A percentile compares a stretch with the other conserved stretches of the same genome.
Evolutionary conservation across 2,329 filamentous ascomycete genomes (phyloP).

Genomic region (Colletotrichum tofieldiae): DNA sequence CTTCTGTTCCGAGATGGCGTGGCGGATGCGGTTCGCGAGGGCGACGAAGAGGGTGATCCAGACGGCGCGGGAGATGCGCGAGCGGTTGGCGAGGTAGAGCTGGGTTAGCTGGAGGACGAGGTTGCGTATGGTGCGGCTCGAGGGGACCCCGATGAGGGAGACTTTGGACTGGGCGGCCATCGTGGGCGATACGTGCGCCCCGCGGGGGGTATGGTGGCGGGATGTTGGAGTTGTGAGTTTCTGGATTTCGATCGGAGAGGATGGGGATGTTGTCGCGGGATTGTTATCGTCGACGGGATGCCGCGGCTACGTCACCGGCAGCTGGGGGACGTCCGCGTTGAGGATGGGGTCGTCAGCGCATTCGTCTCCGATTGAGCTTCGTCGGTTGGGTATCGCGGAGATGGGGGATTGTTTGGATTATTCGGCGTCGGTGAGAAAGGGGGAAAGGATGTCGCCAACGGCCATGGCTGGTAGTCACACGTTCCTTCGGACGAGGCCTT

Average conservation of each 20-base stretch:
- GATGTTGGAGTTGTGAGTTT: not conserved
- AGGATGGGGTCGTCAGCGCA: conserved; percentile 16
- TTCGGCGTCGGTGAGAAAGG: conserved; percentile 16
- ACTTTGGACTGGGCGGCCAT: conserved; percentile 87
- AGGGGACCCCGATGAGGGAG: conserved; percentile 59
- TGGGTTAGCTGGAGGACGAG: conserved; percentile 77
- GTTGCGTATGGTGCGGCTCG: conserved; percentile 76
- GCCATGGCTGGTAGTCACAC: conserved; percentile 20
- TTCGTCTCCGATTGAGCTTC: conserved; percentile 21
- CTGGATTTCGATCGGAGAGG: not conserved
- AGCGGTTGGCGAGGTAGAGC: conserved; percentile 85
- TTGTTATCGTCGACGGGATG: not conserved
- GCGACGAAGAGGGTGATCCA: conserved; percentile 88
- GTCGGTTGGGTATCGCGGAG: conserved; percentile 1
- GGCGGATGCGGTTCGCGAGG: conserved; percentile 88
- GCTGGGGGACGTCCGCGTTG: conserved; percentile 15
- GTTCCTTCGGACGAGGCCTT: conserved; percentile 39
- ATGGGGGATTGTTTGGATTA: not conserved
- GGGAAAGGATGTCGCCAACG: conserved; percentile 21
- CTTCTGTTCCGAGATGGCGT: conserved; percentile 94
- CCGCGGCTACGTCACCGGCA: conserved; percentile 30
- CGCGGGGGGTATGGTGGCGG: not conserved
- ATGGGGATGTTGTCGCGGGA: not conserved
- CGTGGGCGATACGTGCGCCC: conserved; percentile 40
- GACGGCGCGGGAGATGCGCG: conserved; percentile 84